phyloP scores from a whole-genome alignment of 495 filamentous ascomycete species.

The Usnea hakonensis region DNA sequence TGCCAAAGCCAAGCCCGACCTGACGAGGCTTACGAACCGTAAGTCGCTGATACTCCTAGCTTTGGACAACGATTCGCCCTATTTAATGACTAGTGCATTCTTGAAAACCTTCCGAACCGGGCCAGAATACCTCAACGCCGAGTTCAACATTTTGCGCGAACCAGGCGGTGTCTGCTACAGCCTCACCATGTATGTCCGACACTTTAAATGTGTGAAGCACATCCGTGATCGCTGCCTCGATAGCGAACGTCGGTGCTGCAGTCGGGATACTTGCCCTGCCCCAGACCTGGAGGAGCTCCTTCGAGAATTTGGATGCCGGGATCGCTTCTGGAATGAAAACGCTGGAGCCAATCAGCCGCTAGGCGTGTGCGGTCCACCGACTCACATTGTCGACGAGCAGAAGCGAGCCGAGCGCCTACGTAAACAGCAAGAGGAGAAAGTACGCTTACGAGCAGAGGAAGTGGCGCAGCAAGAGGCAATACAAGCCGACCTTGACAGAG shows the following conservation, averaged over 20 bases:
- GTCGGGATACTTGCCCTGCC: background rate
- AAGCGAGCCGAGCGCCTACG: slow-evolving; percentile 5
- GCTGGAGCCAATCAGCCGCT: slow-evolving; percentile 14
- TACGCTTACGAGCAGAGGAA: slow-evolving; percentile 12
- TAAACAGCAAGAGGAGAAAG: slow-evolving; percentile 2
- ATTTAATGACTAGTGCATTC: slow-evolving; percentile 8
- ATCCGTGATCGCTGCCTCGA: background rate
- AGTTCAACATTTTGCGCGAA: slow-evolving; percentile 12
- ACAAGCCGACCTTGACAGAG: slow-evolving; percentile 7
- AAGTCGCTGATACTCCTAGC: slow-evolving; percentile 11
- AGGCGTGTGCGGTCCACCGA: slow-evolving; percentile 7
- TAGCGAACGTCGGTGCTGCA: slow-evolving; percentile 12
- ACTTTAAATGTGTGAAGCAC: slow-evolving; percentile 11
- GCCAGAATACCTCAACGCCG: slow-evolving; percentile 13
- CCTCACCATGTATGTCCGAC: slow-evolving; percentile 16
- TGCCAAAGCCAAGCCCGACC: slow-evolving; percentile 5
- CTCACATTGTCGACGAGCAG: slow-evolving; percentile 5
- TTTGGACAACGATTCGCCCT: slow-evolving; percentile 14
- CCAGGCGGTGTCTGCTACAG: slow-evolving; percentile 15
- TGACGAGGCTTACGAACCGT: background rate
- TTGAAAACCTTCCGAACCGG: background rate
- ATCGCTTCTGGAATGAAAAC: slow-evolving; percentile 17
- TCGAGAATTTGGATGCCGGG: slow-evolving; percentile 7
- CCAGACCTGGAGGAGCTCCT: slow-evolving; percentile 20
- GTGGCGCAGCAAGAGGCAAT: slow-evolving; percentile 1